Base-by-base conservation (phyloP, 192 early-diverging fungal genomes). In the Chytriomyces sp. region DNA sequence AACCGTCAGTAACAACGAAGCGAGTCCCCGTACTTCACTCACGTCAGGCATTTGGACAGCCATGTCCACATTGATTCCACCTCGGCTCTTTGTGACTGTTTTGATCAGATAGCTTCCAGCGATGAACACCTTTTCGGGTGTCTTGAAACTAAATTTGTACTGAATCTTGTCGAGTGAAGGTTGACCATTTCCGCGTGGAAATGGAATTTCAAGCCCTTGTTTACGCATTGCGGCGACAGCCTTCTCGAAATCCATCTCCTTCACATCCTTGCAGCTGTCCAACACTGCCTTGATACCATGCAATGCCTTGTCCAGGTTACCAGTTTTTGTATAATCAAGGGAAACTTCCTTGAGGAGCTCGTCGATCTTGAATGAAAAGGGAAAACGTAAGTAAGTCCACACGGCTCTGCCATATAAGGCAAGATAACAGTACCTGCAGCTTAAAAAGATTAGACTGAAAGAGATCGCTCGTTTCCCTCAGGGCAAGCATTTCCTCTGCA, bases 371-470 rank as follows among this genome's bases (percentile, higher is more conserved):
- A 19, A 36, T 36, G 19, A 25, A 63, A 32, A 66, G 0, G 22
- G 3, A 49, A 22, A 14, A 49, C 17, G 17, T 2, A 14, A 49
- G 14, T 22, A 49, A 22, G 14, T 49, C 22, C 44, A n/a, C 44
- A 49, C 22, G 17, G 14, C 64, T 10, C 31, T 62, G 32, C 7
- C 25, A 22, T 17, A 5, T 76, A 31, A 28, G 44, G 22, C 39
- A 73, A 62, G 84, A 70, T 63, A 75, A 69, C 63, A 77, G 72
- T 61, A 90, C 84, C 82, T 97, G 93, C 41, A 98, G 81, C 77
- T 90, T 91, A 83, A 96, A 95, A 61, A 98, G 84, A 78, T 96
- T 96, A 52, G 90, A 90, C 68, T 96, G 94, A 82, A 90, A 93
- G 52, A 97, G 78, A 63, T 92, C 85, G 4, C 88, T 83, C 0